Evolutionary conservation across 2,329 filamentous ascomycete genomes (phyloP), one percentile per base, ranked within the genome.

Genomic region (Penicillium nordicum): DNA sequence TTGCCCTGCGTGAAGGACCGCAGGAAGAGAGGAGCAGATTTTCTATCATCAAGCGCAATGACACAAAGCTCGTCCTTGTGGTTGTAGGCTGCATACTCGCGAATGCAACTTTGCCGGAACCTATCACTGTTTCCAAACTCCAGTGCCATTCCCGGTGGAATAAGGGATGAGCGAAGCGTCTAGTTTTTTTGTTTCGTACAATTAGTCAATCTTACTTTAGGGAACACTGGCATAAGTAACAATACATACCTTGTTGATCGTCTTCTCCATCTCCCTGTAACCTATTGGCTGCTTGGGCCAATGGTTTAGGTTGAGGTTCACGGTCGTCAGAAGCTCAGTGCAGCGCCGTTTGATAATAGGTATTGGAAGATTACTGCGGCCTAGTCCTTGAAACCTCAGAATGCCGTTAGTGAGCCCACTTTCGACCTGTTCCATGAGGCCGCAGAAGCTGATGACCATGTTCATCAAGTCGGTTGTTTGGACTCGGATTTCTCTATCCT

Each of bases 31-130:
- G 58, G 58, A 11, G 48, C 41, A 10, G 38, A 41, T 5, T n/a
- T 23, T 4, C 49, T 57, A 34, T 63, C 44, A 21, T 62, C 53
- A 10, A 63, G 55, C 6, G 55, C 36, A 43, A 63, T 32, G 21
- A 63, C 57, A 6, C 38, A 54, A 16, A 63, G 27, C 18, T 36
- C 49, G 16, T 62, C 57, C 23, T 60, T 63, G 9, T 46, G 46
- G 23, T 58, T 51, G 53, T 62, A 60, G 4, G 29, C 30, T 18
- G 30, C 23, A 46, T 55, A 63, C 9, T 50, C 44, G 10, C 51
- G 46, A 14, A 45, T 30, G n/a, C 55, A 53, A 34, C 49, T 45
- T n/a, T 52, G 46, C n/a, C 45, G 45, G 21, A 62, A 45, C 25
- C 12, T 54, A 29, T 56, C 43, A 25, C 50, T 30, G 14, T 23